A percentile compares a stretch with the other conserved stretches of the same genome.
Evolutionary conservation across 2,329 filamentous ascomycete species (phyloP).

Genomic region (Claviceps quebecensis): DNA sequence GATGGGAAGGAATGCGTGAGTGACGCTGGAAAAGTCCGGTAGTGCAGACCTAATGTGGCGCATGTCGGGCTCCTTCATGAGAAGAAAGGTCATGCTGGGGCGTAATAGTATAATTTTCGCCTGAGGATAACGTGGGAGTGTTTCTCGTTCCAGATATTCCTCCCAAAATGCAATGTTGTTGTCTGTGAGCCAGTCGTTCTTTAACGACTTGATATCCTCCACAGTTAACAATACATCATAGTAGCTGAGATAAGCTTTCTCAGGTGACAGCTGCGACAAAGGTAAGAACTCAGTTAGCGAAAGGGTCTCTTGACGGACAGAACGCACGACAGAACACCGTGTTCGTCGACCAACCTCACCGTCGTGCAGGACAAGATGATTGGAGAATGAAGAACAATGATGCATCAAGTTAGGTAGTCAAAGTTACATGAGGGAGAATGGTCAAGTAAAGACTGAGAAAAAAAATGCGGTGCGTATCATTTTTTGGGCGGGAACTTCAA

Average conservation of each 20-base stretch:
- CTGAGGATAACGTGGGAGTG: slow-evolving; percentile 63
- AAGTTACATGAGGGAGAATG: too few species aligned
- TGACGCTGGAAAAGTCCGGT: slow-evolving; percentile 65
- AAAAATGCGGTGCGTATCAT: too few species aligned
- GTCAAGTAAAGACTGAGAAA: too few species aligned
- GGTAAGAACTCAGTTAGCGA: not conserved
- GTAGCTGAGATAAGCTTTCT: slow-evolving; percentile 26
- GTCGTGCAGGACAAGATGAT: not conserved
- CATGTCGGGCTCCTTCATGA: slow-evolving; percentile 58
- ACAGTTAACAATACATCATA: slow-evolving; percentile 48
- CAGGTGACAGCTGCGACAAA: slow-evolving; percentile 31
- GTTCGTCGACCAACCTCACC: too few species aligned
- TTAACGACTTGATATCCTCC: slow-evolving; percentile 78
- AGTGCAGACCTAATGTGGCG: slow-evolving; percentile 50
- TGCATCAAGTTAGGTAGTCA: too few species aligned
- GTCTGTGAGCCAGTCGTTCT: slow-evolving; percentile 91
- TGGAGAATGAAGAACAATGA: too few species aligned
- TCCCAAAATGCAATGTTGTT: slow-evolving; percentile 98
- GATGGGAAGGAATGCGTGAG: slow-evolving; percentile 90
- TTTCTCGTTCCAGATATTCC: slow-evolving; percentile 87
- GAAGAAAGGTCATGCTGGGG: slow-evolving; percentile 82
- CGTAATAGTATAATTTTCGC: slow-evolving; percentile 82
- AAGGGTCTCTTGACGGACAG: not conserved
- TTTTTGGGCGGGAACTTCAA: not conserved
- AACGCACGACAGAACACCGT: not conserved